Evolutionary conservation across 495 filamentous ascomycete genomes (phyloP).

Genomic region (Tuber brumale): DNA sequence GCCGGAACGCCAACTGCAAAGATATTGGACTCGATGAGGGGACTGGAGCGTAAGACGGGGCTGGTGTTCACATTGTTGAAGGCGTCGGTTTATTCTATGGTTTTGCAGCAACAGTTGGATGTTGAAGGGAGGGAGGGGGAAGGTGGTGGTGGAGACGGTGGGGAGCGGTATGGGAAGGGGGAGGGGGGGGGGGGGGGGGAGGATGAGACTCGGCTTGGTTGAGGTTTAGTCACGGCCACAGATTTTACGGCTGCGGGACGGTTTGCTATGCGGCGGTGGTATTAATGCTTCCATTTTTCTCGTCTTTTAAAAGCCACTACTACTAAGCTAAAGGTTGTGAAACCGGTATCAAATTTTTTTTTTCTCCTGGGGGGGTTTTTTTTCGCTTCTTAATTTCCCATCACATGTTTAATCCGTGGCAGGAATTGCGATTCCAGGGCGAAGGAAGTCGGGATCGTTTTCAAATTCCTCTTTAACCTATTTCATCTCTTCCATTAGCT

Average conservation of each 20-base stretch:
- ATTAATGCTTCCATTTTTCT: neutral
- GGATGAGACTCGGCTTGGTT: slow-evolving; percentile 27
- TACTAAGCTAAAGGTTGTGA: neutral
- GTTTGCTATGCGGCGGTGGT: neutral
- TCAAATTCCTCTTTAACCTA: slow-evolving; percentile 58
- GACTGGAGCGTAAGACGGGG: slow-evolving; percentile 87
- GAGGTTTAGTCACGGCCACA: neutral
- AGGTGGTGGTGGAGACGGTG: slow-evolving; percentile 28
- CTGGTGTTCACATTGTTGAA: slow-evolving; percentile 92
- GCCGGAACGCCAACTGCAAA: slow-evolving; percentile 59
- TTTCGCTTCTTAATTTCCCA: neutral
- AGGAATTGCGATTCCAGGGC: slow-evolving; percentile 26
- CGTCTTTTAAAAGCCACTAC: slow-evolving; percentile 7
- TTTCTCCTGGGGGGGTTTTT: neutral
- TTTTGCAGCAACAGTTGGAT: slow-evolving; percentile 77
- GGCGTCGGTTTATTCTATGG: slow-evolving; percentile 96
- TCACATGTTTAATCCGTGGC: neutral
- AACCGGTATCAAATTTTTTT: slow-evolving; percentile 5
- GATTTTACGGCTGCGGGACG: neutral
- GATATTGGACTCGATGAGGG: slow-evolving; percentile 74
- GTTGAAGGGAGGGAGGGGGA: slow-evolving; percentile 32
- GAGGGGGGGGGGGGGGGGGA: slow-evolving; percentile 43
- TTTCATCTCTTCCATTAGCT: slow-evolving; percentile 13
- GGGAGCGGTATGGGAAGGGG: slow-evolving; percentile 40
- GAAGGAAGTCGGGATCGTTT: slow-evolving; percentile 61